Evolutionary conservation across 768 basidiomycete genomes (phyloP), one percentile per base, ranked within the genome.

Genomic region (Hygrocybe coccinea): DNA sequence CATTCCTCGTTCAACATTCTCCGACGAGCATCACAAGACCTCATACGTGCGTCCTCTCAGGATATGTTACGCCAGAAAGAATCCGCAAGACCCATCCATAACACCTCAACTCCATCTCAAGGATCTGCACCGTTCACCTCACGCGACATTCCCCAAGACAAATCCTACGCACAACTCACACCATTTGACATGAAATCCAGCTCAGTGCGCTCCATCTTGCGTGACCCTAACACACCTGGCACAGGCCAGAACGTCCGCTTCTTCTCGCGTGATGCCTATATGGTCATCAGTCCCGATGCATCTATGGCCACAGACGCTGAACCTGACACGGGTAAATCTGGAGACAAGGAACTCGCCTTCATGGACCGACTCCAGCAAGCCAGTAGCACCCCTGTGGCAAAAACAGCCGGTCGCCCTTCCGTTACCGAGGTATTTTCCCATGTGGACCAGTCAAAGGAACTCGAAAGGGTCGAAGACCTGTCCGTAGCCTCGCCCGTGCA

Each of bases 181-280:
- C 52, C 74, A 21, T 56, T 66, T 44, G 73, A 77, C 22, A 68
- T 71, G 35, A 67, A 69, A 55, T 75, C 69, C 56, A 78, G 76
- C 51, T 87, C 86, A 11, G 74, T 86, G 5, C 81, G 86, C 12
- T 88, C 87, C 14, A 89, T 89, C 59, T 76, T 89, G 24, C 84
- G 85, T 39, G 83, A 85, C 57, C 79, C 78, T 3, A 83, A 83
- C 46, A 85, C 86, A 0, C 87, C 87, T 14, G 86, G 84, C 3
- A 87, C 86, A 10, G 87, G 87, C n/a, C 83, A 84, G 65, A 88
- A 83, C 57, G 87, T 89, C 39, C 83, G 87, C 5, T 89, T 89
- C 71, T 87, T 88, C 67, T 82, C 86, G 24, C 77, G 82, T 24
- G 83, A 87, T 52, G 83, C 82, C 11, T 85, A 79, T 71, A 83